These are phyloP conservation scores for Acanthamoeba sp. DNA, from an alignment of 208 protist species.

Conservation along the genomic window DNA sequence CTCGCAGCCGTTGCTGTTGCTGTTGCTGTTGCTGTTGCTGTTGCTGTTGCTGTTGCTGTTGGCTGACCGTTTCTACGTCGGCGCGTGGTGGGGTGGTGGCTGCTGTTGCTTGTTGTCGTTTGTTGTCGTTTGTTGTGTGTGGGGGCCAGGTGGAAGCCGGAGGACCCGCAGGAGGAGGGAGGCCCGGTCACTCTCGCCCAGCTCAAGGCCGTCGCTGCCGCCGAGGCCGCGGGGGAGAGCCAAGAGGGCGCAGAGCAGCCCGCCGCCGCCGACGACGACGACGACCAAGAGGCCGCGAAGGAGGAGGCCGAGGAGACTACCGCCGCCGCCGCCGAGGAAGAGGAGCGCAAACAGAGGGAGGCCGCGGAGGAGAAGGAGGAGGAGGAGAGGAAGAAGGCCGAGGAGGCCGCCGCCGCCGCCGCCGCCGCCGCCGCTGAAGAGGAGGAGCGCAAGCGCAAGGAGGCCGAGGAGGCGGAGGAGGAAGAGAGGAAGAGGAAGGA, in stretches of 20 bases:
- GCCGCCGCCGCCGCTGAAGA: too few relatives aligned
- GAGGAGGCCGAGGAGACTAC: not conserved
- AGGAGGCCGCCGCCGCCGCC: not conserved
- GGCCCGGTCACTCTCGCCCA: not conserved
- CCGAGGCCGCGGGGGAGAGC: not conserved
- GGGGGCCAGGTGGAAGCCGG: slow-evolving; percentile 17
- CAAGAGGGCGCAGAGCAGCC: not conserved
- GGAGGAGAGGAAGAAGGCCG: not conserved
- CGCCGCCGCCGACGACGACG: not conserved
- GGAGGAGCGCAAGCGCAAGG: not conserved
- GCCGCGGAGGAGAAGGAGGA: not conserved
- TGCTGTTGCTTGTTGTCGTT: not conserved
- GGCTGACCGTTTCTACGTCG: too few relatives aligned
- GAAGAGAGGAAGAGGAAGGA: not conserved
- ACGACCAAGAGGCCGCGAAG: not conserved
- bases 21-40: not conserved
- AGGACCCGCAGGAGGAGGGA: not conserved
- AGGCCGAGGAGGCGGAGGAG: not conserved
- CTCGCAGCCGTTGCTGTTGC: not conserved
- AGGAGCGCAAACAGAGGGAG: not conserved
- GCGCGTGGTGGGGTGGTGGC: not conserved
- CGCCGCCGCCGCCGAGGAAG: not conserved
- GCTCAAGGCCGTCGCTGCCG: not conserved
- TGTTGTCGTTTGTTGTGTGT: not conserved
- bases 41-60: too few relatives aligned